phyloP scores from a whole-genome alignment of 2,329 filamentous ascomycete species.

The Penicillium concentricum region DNA sequence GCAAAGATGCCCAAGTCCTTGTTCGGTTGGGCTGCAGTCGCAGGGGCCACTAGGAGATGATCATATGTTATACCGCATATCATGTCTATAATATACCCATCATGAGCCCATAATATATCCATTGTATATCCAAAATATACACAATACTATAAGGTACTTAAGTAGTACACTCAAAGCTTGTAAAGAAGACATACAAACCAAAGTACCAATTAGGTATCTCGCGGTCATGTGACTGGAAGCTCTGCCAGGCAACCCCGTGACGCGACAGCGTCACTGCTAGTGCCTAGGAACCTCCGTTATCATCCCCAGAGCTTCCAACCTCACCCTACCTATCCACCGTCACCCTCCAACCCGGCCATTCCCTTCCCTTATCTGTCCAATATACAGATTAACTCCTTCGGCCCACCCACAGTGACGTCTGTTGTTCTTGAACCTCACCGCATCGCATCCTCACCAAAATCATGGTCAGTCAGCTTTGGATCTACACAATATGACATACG shows the following conservation, averaged over 20 bases:
- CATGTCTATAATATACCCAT: not conserved
- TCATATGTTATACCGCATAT: not conserved
- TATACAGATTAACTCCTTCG: not conserved
- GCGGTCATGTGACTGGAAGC: slow-evolving; percentile 20
- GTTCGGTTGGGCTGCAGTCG: slow-evolving; percentile 19
- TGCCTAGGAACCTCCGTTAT: slow-evolving; percentile 8
- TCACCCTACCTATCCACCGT: slow-evolving; percentile 7
- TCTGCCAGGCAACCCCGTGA: slow-evolving; percentile 34
- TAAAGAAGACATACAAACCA: not conserved
- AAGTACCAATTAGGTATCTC: not conserved
- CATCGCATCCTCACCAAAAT: slow-evolving; percentile 12
- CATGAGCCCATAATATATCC: not conserved
- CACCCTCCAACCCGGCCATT: not conserved
- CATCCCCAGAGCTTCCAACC: slow-evolving; percentile 25
- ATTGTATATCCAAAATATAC: not conserved
- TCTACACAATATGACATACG: not conserved
- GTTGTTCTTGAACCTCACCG: slow-evolving; percentile 6
- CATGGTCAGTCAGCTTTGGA: slow-evolving; percentile 17
- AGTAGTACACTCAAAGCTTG: not conserved
- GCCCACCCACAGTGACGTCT: not conserved
- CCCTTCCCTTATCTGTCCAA: not conserved
- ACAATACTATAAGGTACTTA: not conserved
- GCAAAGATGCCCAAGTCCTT: slow-evolving; percentile 15
- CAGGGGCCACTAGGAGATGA: not conserved
- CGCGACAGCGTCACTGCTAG: slow-evolving; percentile 25